Evolutionary conservation across 2,329 filamentous ascomycete genomes (phyloP), one percentile per base, ranked within the genome.

Genomic region (Talaromyces verruculosus): DNA sequence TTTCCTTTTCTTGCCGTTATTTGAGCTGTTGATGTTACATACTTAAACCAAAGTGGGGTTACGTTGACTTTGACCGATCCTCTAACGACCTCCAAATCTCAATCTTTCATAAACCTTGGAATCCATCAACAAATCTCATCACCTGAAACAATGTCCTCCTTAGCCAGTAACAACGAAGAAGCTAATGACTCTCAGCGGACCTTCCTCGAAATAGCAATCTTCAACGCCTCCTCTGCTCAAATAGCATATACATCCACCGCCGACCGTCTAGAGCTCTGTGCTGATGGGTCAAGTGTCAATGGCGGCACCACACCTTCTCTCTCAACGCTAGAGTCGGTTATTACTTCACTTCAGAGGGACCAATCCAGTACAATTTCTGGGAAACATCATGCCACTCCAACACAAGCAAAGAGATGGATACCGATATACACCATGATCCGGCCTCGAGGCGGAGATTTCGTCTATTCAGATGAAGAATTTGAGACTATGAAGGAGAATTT

Each of bases 351-450:
- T 71, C 65, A 78, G n/a, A 30, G 66, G 41, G 13, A 25, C 59
- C 67, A 19, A 69, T 73, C 61, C 76, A 67, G 25, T 71, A 64
- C 55, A 70, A 61, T 63, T 75, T 4, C 17, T 25, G 22, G 35
- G 6, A 22, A 41, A 43, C 13, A 43, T 30, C 13, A 41, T 28
- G 35, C 1, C 39, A 13, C 8, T 13, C 5, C 57, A 45, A 1
- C 22, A 25, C 11, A 53, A 41, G 25, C 7, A 35, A 35, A 19
- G 11, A 49, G 25, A 6, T 39, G 58, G 5, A 77, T 81, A 53
- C 83, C 84, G 0, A 74, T 86, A 19, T 80, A 83, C 67, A 76
- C 84, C 37, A 86, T 87, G 84, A 82, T 86, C 65, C 79, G 85
- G 1, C 83, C 84, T 0, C 79, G 82, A 8, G 76, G 77, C 1